phyloP scores from a whole-genome alignment of 163 green algal species.

The Volvox carteri region DNA sequence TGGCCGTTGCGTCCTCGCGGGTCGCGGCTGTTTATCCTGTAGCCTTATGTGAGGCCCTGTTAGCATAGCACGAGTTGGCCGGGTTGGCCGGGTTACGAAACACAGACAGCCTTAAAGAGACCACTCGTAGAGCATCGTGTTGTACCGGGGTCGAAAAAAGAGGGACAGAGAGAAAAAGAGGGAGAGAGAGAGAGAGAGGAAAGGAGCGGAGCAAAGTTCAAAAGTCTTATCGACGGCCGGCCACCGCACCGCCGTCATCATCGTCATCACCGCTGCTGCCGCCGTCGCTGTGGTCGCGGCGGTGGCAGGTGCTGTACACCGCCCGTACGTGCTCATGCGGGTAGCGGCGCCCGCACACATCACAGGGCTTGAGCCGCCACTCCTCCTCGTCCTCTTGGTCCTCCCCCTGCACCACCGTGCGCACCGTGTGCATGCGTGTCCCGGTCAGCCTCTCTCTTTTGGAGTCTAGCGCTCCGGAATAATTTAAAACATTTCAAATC shows the following conservation, averaged over 20 bases:
- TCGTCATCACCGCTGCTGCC: conserved; percentile 12
- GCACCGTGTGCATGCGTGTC: too few relatives aligned
- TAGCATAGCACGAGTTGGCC: too few relatives aligned
- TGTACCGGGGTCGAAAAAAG: too few relatives aligned
- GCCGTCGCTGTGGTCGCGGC: not conserved
- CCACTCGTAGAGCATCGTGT: too few relatives aligned
- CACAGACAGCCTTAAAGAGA: too few relatives aligned
- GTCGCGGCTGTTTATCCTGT: too few relatives aligned
- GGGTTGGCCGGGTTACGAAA: too few relatives aligned
- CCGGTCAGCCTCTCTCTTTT: too few relatives aligned
- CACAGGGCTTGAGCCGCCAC: conserved; percentile 53
- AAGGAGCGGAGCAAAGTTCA: not conserved
- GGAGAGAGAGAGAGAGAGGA: not conserved
- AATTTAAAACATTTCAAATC: too few relatives aligned
- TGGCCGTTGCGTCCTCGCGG: too few relatives aligned
- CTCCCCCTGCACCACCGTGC: not conserved
- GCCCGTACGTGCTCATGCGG: conserved; percentile 59
- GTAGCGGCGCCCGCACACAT: conserved; percentile 54
- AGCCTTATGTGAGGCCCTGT: too few relatives aligned
- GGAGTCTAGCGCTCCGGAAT: too few relatives aligned
- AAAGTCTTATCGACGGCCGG: not conserved
- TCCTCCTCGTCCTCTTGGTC: conserved; percentile 42
- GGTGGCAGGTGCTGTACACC: conserved; percentile 18
- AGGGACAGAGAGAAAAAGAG: not conserved
- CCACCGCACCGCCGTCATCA: not conserved